Evolutionary conservation across 176 grass and related monocot species (phyloP).

Genomic region (Stipa capillata): DNA sequence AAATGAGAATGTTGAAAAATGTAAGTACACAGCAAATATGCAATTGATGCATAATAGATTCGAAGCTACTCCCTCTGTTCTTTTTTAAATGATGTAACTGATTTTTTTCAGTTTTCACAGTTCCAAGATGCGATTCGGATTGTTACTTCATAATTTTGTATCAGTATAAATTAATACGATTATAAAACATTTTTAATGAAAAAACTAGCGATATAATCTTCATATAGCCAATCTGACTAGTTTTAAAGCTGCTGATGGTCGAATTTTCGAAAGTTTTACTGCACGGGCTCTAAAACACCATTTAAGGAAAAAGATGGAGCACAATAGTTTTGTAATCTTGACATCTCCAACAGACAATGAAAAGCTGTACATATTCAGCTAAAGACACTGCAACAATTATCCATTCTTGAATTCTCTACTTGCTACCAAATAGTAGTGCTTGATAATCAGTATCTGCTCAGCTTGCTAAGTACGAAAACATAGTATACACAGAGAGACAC

Average conservation of each 20-base stretch:
- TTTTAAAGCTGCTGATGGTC: not conserved
- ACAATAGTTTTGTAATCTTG: not conserved
- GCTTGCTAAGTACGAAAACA: not conserved
- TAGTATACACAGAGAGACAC: not conserved
- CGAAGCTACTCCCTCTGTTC: not conserved
- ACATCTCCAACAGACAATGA: not conserved
- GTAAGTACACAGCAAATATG: not conserved
- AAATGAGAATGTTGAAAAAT: conserved; percentile 8
- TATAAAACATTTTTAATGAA: not conserved
- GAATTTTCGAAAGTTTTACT: not conserved
- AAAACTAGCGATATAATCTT: not conserved
- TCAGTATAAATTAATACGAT: not conserved
- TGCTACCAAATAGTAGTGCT: not conserved
- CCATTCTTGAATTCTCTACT: not conserved
- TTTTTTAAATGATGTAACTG: not conserved
- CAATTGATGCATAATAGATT: not conserved
- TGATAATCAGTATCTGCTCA: not conserved
- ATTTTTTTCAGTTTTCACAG: not conserved
- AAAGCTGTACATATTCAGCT: not conserved
- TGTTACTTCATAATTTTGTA: not conserved
- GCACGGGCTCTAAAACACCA: not conserved
- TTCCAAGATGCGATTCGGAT: not conserved
- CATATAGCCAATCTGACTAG: not conserved
- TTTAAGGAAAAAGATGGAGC: not conserved
- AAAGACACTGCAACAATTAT: not conserved